Conservation (phyloP, 768 basidiomycete species). For the Hypsizygus marmoreus region DNA sequence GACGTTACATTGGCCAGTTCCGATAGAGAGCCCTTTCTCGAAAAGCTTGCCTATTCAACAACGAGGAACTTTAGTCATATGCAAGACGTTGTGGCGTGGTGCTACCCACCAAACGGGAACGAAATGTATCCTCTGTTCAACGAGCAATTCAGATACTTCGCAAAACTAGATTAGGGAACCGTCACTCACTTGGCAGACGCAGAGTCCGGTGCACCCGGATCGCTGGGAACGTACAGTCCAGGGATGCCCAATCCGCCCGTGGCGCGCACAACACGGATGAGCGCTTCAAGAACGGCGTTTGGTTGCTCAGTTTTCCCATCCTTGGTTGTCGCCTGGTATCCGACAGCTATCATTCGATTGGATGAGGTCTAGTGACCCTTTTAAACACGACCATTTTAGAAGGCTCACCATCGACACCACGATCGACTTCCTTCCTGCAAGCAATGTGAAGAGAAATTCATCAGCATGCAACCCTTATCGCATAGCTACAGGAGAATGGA, state of each 20-base stretch:
- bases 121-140: constrained; percentile 46
- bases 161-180: neutral
- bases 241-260: constrained; percentile 62
- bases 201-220: constrained; percentile 56
- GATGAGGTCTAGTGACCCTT: no score
- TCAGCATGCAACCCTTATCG: no score
- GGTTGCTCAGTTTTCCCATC: constrained; percentile 61
- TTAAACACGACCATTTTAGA: neutral
- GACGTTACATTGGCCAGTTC: constrained; percentile 59
- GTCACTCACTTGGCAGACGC: constrained; percentile 48
- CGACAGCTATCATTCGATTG: no score
- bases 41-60: constrained; percentile 47
- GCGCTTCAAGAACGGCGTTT: constrained; percentile 51
- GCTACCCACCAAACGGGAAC: constrained; percentile 50
- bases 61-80: no score
- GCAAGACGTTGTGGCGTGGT: no score
- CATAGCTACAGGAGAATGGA: no score
- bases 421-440: constrained; percentile 47
- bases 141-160: neutral
- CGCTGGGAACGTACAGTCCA: constrained; percentile 56
- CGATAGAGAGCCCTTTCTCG: constrained; percentile 55
- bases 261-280: constrained; percentile 53
- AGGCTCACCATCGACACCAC: constrained; percentile 46
- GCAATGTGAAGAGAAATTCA: neutral
- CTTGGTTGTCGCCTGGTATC: constrained; percentile 54